phyloP scores from a whole-genome alignment of 2,329 filamentous ascomycete species.

The Trichoderma sp. region DNA sequence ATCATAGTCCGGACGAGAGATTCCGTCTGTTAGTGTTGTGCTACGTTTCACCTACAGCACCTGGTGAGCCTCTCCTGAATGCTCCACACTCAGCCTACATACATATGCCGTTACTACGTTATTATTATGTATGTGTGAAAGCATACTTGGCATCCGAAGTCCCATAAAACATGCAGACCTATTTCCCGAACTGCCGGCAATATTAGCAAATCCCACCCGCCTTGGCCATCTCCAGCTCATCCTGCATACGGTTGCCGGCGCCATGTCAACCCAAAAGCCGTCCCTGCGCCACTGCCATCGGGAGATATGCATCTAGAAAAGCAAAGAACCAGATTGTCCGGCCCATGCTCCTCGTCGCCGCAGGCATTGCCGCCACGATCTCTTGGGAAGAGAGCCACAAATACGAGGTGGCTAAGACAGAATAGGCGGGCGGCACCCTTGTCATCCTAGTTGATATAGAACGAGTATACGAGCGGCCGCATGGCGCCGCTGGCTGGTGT shows the following conservation, averaged over 20 bases:
- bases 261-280: neutral
- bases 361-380: neutral
- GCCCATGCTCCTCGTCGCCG: neutral
- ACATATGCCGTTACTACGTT: neutral
- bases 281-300: constrained; percentile 3
- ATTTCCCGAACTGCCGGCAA: neutral
- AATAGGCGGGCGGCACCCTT: neutral
- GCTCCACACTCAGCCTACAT: neutral
- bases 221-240: neutral
- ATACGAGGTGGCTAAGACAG: constrained; percentile 1
- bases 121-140: neutral
- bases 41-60: neutral
- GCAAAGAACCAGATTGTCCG: neutral
- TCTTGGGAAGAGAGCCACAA: neutral
- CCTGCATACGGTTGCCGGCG: neutral
- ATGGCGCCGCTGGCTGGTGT: neutral
- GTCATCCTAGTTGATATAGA: neutral
- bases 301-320: neutral
- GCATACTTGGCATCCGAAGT: neutral
- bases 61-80: neutral
- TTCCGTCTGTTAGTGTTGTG: neutral
- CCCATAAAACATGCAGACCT: neutral
- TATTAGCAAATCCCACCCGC: neutral
- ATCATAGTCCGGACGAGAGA: neutral
- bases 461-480: neutral